A percentile compares a stretch with the other conserved stretches of the same genome.
These are phyloP conservation scores for Penicillium goetzii DNA, from an alignment of 495 filamentous ascomycete species.

Conservation along the genomic window DNA sequence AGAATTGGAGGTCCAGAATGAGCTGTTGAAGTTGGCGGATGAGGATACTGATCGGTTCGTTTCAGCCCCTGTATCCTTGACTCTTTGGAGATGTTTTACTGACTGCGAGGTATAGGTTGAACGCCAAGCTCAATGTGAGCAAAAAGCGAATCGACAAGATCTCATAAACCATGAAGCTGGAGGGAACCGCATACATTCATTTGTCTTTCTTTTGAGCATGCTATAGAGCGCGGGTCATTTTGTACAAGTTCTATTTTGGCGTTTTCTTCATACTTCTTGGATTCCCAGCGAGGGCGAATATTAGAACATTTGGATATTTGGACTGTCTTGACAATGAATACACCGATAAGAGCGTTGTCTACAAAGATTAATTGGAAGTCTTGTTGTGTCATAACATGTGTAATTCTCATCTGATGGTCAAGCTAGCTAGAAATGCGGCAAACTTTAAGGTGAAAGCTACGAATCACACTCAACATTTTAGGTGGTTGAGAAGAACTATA, in stretches of 20 bases:
- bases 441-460: background rate
- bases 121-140: slow-evolving; percentile 77
- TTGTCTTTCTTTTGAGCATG: background rate
- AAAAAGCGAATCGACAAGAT: slow-evolving; percentile 83
- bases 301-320: slow-evolving; percentile 3
- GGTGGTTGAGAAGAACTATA: slow-evolving; percentile 38
- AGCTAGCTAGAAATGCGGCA: background rate
- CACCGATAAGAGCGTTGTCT: background rate
- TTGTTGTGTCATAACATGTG: slow-evolving; percentile 4
- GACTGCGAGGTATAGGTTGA: slow-evolving; percentile 50
- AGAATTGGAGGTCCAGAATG: slow-evolving; percentile 83
- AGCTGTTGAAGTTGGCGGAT: slow-evolving; percentile 75
- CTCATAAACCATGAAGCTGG: slow-evolving; percentile 42
- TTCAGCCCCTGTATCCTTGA: background rate
- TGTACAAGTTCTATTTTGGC: slow-evolving; percentile 10
- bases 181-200: background rate
- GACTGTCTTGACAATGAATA: background rate
- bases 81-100: slow-evolving; percentile 20
- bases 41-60: slow-evolving; percentile 69
- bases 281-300: slow-evolving; percentile 24
- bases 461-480: slow-evolving; percentile 15
- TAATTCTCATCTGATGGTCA: slow-evolving; percentile 7
- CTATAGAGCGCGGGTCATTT: slow-evolving; percentile 4
- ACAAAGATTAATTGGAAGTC: background rate
- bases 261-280: slow-evolving; percentile 17